Percentiles rank a stretch among this genome's conserved stretches.
Evolutionary conservation across 148 eudicot genomes (phyloP).

Genomic region (Amaranthus cruentus): DNA sequence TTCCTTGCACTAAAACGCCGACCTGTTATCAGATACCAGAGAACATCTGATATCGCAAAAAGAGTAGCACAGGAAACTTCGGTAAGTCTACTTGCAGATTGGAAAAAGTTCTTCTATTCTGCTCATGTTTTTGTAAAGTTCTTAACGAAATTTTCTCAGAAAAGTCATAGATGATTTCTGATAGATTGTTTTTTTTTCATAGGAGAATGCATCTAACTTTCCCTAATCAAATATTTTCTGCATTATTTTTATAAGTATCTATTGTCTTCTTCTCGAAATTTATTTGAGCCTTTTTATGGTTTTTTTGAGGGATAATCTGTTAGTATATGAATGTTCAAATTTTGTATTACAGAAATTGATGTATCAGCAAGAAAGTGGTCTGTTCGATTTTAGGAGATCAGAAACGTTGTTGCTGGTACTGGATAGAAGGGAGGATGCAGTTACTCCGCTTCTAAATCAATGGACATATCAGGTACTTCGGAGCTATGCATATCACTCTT

Average conservation of each 20-base stretch:
- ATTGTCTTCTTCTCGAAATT: background rate
- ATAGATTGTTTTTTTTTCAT: background rate
- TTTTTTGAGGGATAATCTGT: background rate
- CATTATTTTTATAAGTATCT: background rate
- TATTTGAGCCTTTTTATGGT: background rate
- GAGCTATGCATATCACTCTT: constrained; percentile 3
- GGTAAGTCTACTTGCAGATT: constrained; percentile 44
- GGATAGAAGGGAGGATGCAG: constrained; percentile 96
- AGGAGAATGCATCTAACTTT: background rate
- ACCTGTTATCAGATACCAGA: constrained; percentile 83
- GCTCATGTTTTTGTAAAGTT: constrained; percentile 1
- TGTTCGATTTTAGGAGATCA: constrained; percentile 88
- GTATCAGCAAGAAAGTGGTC: constrained; percentile 98
- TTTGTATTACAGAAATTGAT: constrained; percentile 64
- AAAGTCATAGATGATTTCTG: background rate
- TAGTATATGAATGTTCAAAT: background rate
- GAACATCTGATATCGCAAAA: constrained; percentile 93
- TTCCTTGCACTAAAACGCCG: constrained; percentile 81
- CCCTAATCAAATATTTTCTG: background rate
- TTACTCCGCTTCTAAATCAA: constrained; percentile 89
- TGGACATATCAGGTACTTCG: constrained; percentile 93
- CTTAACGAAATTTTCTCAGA: background rate
- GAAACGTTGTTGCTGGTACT: constrained; percentile 77
- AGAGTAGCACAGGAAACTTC: constrained; percentile 76
- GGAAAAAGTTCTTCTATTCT: background rate